Base-by-base conservation (phyloP, 371 early-diverging fungal genomes). In the Umbelopsis sp. region DNA sequence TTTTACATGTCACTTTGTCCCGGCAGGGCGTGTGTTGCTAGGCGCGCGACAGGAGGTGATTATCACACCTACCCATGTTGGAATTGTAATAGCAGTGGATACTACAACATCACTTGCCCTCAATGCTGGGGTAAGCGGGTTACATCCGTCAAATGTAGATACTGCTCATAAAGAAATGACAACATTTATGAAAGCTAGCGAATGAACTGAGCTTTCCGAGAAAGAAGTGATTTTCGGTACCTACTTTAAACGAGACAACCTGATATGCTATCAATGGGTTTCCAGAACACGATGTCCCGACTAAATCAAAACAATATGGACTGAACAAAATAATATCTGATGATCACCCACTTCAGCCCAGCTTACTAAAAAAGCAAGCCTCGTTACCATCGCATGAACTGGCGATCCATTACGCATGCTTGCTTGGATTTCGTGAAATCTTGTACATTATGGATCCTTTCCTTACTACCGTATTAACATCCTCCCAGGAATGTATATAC, bases 351-450 rank as follows among this genome's bases (percentile, higher is more conserved):
- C 16, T 12, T 20, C 48, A 48, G 48, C 48, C 20, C 48, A 48
- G 6, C 16, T 16, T 16, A 16, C 57, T 35, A n/a, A 29, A 57
- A 57, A 57, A 16, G 35, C 29, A 57, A 57, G 57, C 57, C 57
- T 35, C 57, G 57, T 57, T 57, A 57, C 35, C 57, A 57, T 29
- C 57, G 57, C 57, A 57, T 57, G 57, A 57, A 25, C 2, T 57
- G 35, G 7, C 57, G 57, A 57, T 57, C 57, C 10, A 11, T 16
- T 2, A 12, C 35, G 18, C 29, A 35, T 29, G 22, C 22, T 22
- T 22, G 22, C 22, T 22, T 22, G 22, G 22, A 32, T 25, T 35
- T 24, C 25, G 25, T 0, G 25, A 1, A 24, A 14, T 4, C 10
- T 24, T 51, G 51, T 10, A 51, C 41, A 41, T 10, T 41, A 41